phyloP scores from a whole-genome alignment of 805 yeast genomes.

The Lipomyces kockii region DNA sequence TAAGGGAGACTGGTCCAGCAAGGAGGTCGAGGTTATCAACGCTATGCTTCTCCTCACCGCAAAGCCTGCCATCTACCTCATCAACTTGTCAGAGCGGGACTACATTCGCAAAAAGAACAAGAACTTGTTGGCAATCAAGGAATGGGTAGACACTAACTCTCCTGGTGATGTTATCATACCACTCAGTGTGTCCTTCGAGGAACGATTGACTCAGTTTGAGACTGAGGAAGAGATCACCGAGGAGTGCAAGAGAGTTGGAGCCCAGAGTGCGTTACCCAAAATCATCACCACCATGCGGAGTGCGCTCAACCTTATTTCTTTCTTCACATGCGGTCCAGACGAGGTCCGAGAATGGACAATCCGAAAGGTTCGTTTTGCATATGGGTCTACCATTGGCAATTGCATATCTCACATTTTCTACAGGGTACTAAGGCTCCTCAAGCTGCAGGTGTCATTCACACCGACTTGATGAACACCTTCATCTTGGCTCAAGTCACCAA shows the following conservation, averaged over 20 bases:
- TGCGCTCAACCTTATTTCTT: constrained; percentile 83
- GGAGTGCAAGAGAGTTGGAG: constrained; percentile 74
- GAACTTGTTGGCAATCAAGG: constrained; percentile 76
- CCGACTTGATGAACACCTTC: constrained; percentile 92
- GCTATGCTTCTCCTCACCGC: constrained; percentile 86
- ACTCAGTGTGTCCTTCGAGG: constrained; percentile 89
- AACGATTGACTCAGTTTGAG: constrained; percentile 84
- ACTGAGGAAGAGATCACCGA: constrained; percentile 79
- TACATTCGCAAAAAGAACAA: constrained; percentile 87
- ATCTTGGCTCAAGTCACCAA: constrained; percentile 92
- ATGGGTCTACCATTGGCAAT: background rate
- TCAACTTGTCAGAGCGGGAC: constrained; percentile 88
- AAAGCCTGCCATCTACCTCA: constrained; percentile 90
- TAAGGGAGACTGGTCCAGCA: constrained; percentile 82
- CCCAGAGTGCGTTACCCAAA: constrained; percentile 81
- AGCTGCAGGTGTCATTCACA: constrained; percentile 98
- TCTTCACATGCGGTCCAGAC: constrained; percentile 93
- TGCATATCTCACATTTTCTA: background rate
- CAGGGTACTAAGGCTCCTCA: constrained; percentile 91
- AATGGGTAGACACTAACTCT: constrained; percentile 87
- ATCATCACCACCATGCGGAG: constrained; percentile 86
- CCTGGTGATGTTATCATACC: constrained; percentile 93
- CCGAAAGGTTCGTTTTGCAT: constrained; percentile 51
- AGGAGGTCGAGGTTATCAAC: constrained; percentile 91
- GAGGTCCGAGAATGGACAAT: constrained; percentile 99